A percentile compares a stretch with the other conserved stretches of the same genome.
Conservation (phyloP, 257 asterid species). For the Eustoma russellianum region DNA sequence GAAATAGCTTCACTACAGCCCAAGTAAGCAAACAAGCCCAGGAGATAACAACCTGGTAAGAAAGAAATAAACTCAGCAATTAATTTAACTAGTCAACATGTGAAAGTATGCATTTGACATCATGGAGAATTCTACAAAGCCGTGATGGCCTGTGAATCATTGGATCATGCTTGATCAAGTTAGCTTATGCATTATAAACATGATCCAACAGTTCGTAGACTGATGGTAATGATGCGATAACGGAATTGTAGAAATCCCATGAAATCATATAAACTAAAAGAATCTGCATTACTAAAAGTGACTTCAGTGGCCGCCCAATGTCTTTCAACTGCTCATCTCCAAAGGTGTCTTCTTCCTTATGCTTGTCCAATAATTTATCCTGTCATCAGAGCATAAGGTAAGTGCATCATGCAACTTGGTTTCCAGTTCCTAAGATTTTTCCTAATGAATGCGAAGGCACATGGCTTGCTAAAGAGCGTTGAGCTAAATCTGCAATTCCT, state of each 20-base stretch:
- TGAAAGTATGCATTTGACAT: too few species aligned
- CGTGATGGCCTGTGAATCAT: too few species aligned
- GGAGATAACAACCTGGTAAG: slow-evolving; percentile 61
- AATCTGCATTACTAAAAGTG: slow-evolving; percentile 53
- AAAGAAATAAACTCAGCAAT: slow-evolving; percentile 1
- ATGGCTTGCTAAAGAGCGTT: neutral
- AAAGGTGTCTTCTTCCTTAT: slow-evolving; percentile 50
- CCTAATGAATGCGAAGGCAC: neutral
- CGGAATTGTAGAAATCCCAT: too few species aligned
- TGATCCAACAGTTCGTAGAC: too few species aligned
- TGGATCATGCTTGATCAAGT: too few species aligned
- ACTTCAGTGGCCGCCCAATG: slow-evolving; percentile 64
- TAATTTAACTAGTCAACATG: slow-evolving; percentile 3
- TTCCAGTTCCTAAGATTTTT: neutral
- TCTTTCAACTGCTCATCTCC: slow-evolving; percentile 50
- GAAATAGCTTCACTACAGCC: slow-evolving; percentile 52
- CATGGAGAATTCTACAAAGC: too few species aligned
- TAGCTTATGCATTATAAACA: too few species aligned
- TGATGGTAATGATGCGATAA: too few species aligned
- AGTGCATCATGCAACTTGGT: neutral
- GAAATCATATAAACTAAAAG: neutral
- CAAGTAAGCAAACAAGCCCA: slow-evolving; percentile 56
- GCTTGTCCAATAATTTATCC: slow-evolving; percentile 83
- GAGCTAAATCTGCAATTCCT: neutral
- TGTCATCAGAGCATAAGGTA: slow-evolving; percentile 14